Evolutionary conservation across 2,329 filamentous ascomycete genomes (phyloP), one percentile per base, ranked within the genome.

Genomic region (Drechslerella stenobrocha): DNA sequence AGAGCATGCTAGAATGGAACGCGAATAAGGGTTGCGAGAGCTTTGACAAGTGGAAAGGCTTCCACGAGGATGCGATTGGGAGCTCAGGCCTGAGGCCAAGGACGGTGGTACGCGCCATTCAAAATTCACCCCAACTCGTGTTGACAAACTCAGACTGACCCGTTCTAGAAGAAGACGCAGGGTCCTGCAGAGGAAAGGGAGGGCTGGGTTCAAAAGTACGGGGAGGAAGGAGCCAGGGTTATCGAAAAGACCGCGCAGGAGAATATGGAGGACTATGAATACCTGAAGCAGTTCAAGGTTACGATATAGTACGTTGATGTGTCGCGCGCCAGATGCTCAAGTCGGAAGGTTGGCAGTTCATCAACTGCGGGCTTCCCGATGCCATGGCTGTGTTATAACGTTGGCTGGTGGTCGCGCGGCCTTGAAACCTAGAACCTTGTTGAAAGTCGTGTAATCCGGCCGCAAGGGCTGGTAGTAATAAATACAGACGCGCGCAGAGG

Each of bases 1-100:
- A 84, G 0, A 80, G 83, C 11, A 96, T 97, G 91, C 80, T 98
- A 70, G 81, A 82, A 63, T 97, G 93, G 93, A 84, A 87, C 52
- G 86, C 88, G 70, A 86, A 87, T 73, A 73, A 78, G 52, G 79
- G 83, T 69, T 92, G 91, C 2, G 81, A 84, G 70, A 86, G 85
- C 15, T 97, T 97, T 78, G 90, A 91, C 78, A 97, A 98, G 80
- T 97, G 93, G 93, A 88, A 86, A 72, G 93, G 93, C 8, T 97
- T 95, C 79, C 93, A 97, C 76, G 88, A 97, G 72, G 93, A 97
- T 79, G 93, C 90, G 11, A 89, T 97, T 73, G 81, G 88, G 72
- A 95, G 89, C 75, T 87, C 82, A 34, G 85, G 85, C 69, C 79
- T 98, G 73, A 87, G 86, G 75, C 84, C 88, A 1, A 81, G 89